Percentiles rank a stretch among this genome's conserved stretches.
These are phyloP conservation scores for Aspergillus biplanus DNA, from an alignment of 495 filamentous ascomycete species.

Conservation along the genomic window DNA sequence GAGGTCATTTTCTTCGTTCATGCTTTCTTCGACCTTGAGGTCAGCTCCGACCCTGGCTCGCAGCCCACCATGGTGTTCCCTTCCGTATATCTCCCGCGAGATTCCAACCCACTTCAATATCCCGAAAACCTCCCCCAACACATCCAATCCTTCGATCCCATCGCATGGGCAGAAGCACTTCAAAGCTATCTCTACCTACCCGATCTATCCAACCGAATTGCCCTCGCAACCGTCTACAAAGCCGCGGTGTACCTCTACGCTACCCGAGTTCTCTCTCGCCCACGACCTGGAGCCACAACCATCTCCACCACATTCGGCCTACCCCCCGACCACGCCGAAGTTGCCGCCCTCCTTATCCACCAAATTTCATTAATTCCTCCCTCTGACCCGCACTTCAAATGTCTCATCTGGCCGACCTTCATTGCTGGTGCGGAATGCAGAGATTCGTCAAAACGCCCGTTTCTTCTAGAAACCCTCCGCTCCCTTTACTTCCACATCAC, in stretches of 20 bases:
- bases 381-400: constrained; percentile 52
- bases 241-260: constrained; percentile 52
- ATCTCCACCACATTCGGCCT: constrained; percentile 35
- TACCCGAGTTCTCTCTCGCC: constrained; percentile 45
- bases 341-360: constrained; percentile 41
- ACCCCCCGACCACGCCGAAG: constrained; percentile 37
- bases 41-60: constrained; percentile 27
- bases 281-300: constrained; percentile 33
- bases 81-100: constrained; percentile 31
- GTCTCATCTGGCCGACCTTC: constrained; percentile 53
- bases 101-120: constrained; percentile 35
- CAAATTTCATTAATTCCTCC: constrained; percentile 40
- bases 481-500: constrained; percentile 44
- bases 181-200: constrained; percentile 42
- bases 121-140: constrained; percentile 43
- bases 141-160: constrained; percentile 49
- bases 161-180: constrained; percentile 48
- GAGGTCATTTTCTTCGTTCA: constrained; percentile 53
- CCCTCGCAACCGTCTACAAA: constrained; percentile 47
- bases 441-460: constrained; percentile 36
- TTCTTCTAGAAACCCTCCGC: constrained; percentile 42
- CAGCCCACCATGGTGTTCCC: constrained; percentile 36
- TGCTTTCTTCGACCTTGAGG: constrained; percentile 43
- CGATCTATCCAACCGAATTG: constrained; percentile 44
- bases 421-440: constrained; percentile 51